phyloP scores from a whole-genome alignment of 148 eudicot species.

The Rheum nobile region DNA sequence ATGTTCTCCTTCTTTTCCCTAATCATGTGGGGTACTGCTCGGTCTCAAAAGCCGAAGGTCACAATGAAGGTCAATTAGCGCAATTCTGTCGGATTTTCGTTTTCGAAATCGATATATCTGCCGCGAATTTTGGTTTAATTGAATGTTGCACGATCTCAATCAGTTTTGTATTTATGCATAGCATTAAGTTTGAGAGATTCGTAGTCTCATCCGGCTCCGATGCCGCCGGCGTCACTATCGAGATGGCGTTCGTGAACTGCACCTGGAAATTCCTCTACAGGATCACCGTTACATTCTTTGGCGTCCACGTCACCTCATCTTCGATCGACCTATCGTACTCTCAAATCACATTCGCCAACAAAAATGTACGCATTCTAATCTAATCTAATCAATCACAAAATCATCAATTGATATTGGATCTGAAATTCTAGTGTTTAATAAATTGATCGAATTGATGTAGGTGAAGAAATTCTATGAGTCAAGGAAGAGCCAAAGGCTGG shows the following conservation, averaged over 20 bases:
- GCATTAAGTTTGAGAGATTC: slow-evolving; percentile 55
- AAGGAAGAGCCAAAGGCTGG: slow-evolving; percentile 41
- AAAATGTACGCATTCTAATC: slow-evolving; percentile 34
- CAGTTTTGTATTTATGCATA: slow-evolving; percentile 19
- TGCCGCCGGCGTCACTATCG: slow-evolving; percentile 59
- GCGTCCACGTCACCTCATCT: slow-evolving; percentile 67
- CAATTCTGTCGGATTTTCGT: not conserved
- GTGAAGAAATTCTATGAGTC: slow-evolving; percentile 59
- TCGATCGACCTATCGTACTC: slow-evolving; percentile 50
- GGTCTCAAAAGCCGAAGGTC: slow-evolving; percentile 62
- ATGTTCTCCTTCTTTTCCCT: slow-evolving; percentile 50
- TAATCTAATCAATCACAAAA: not conserved
- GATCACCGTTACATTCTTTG: slow-evolving; percentile 71
- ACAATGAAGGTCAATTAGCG: slow-evolving; percentile 30
- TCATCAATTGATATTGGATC: not conserved
- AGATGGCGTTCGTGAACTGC: slow-evolving; percentile 60
- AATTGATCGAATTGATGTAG: slow-evolving; percentile 23
- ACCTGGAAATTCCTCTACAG: slow-evolving; percentile 53
- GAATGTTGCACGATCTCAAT: not conserved
- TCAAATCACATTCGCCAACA: slow-evolving; percentile 48
- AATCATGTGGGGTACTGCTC: slow-evolving; percentile 65
- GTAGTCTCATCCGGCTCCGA: slow-evolving; percentile 70
- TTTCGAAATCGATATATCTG: not conserved
- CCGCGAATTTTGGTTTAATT: not conserved
- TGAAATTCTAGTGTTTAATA: not conserved